Percentiles rank a stretch among this genome's conserved stretches.
phyloP scores from a whole-genome alignment of 1,139 yeast species.

The Saccharomyces hybrid region DNA sequence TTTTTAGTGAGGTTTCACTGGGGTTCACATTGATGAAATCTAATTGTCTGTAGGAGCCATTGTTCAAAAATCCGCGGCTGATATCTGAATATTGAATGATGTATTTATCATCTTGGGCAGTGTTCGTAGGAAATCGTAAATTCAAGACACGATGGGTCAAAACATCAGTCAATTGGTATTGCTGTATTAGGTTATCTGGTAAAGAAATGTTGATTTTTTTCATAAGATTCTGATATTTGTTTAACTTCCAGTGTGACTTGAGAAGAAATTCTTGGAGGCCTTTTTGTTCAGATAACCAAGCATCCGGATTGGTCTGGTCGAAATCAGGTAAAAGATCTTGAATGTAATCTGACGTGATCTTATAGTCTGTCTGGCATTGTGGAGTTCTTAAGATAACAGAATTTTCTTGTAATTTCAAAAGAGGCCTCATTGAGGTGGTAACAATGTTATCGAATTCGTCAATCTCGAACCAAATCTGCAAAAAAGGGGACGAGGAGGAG shows the following conservation, averaged over 20 bases:
- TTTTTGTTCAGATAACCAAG: constrained; percentile 40
- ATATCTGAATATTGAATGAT: constrained; percentile 41
- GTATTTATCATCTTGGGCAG: constrained; percentile 23
- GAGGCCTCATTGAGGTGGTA: constrained; percentile 32
- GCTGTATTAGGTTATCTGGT: constrained; percentile 38
- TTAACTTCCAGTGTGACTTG: constrained; percentile 36
- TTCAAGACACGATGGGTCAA: constrained; percentile 37
- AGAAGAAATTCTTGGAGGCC: constrained; percentile 40
- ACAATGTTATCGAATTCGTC: constrained; percentile 38
- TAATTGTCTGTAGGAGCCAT: constrained; percentile 45
- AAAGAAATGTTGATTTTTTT: constrained; percentile 31
- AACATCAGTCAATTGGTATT: constrained; percentile 30
- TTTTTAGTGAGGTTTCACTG: not conserved
- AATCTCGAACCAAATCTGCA: constrained; percentile 48
- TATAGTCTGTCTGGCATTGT: constrained; percentile 21
- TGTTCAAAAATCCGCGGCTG: constrained; percentile 46
- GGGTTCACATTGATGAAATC: constrained; percentile 25
- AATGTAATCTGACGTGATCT: constrained; percentile 13
- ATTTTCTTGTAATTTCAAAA: constrained; percentile 17
- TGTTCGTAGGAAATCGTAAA: constrained; percentile 30
- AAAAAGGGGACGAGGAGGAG: constrained; percentile 35
- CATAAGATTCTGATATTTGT: constrained; percentile 21
- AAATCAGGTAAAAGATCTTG: constrained; percentile 6
- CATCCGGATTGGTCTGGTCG: constrained; percentile 22
- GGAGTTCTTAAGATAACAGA: constrained; percentile 22